phyloP scores from a whole-genome alignment of 23 red algal species.

The Agarophyton chilense region DNA sequence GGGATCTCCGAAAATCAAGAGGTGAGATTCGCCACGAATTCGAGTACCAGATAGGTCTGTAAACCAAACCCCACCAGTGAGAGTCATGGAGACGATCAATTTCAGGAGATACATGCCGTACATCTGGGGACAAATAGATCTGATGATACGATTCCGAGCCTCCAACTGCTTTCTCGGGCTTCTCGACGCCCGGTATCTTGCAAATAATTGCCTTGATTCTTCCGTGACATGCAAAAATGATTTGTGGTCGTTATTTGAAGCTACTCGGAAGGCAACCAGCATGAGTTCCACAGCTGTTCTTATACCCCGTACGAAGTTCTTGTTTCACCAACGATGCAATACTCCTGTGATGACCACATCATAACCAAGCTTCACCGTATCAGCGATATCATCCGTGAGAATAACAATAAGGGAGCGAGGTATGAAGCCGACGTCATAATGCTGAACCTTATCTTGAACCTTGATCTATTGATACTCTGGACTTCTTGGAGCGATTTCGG shows the following conservation, averaged over 20 bases:
- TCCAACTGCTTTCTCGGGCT: slow-evolving; percentile 44
- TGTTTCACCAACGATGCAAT: slow-evolving; percentile 84
- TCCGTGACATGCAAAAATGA: slow-evolving; percentile 80
- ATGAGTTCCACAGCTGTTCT: slow-evolving; percentile 90
- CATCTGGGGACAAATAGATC: slow-evolving; percentile 92
- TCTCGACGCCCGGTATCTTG: slow-evolving; percentile 58
- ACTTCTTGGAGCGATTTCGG: slow-evolving; percentile 40
- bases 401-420: slow-evolving; percentile 88
- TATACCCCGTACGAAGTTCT: slow-evolving; percentile 29
- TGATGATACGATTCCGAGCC: slow-evolving; percentile 78
- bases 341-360: slow-evolving; percentile 83
- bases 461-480: slow-evolving; percentile 94
- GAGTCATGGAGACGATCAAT: slow-evolving; percentile 84
- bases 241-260: slow-evolving; percentile 89
- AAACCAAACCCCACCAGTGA: slow-evolving; percentile 87
- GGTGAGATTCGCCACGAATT: slow-evolving; percentile 82
- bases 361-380: slow-evolving; percentile 92
- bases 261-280: slow-evolving; percentile 67
- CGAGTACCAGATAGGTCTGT: slow-evolving; percentile 77
- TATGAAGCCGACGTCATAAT: slow-evolving; percentile 83
- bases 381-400: slow-evolving; percentile 92
- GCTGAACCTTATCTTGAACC: slow-evolving; percentile 89
- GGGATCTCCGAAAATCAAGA: slow-evolving; percentile 94
- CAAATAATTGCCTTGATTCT: slow-evolving; percentile 75
- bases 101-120: slow-evolving; percentile 97